Evolutionary conservation across 495 filamentous ascomycete genomes (phyloP).

Genomic region (Platismatia glauca): DNA sequence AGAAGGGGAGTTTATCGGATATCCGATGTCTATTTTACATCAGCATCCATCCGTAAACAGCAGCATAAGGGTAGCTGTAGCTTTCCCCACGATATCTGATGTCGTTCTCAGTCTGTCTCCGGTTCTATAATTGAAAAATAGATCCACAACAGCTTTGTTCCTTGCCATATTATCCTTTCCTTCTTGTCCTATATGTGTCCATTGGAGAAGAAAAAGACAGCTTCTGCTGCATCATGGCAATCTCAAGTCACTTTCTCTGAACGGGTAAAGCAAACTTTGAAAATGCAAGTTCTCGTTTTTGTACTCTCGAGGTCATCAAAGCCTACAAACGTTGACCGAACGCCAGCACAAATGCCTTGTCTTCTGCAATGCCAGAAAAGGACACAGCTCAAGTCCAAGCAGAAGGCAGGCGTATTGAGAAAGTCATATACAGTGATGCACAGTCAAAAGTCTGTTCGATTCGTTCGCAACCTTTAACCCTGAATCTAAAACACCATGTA

Average conservation of each 20-base stretch:
- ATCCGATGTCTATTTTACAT: background rate
- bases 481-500: conserved; percentile 13
- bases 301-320: conserved; percentile 4
- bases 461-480: conserved; percentile 21
- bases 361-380: conserved; percentile 22
- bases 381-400: conserved; percentile 11
- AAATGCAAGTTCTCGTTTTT: conserved; percentile 30
- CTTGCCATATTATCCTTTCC: background rate
- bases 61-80: background rate
- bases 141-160: background rate
- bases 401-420: conserved; percentile 16
- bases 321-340: background rate
- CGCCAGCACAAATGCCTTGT: conserved; percentile 40
- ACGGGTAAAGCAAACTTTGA: conserved; percentile 38
- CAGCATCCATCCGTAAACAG: background rate
- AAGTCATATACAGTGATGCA: conserved; percentile 1
- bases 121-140: background rate
- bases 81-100: background rate
- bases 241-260: conserved; percentile 43
- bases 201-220: background rate
- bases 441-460: conserved; percentile 15
- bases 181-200: background rate
- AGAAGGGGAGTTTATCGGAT: background rate
- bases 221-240: conserved; percentile 27
- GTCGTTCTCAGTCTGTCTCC: background rate